Conservation (phyloP, 495 filamentous ascomycete species). For the Lentithecium fluviatile region DNA sequence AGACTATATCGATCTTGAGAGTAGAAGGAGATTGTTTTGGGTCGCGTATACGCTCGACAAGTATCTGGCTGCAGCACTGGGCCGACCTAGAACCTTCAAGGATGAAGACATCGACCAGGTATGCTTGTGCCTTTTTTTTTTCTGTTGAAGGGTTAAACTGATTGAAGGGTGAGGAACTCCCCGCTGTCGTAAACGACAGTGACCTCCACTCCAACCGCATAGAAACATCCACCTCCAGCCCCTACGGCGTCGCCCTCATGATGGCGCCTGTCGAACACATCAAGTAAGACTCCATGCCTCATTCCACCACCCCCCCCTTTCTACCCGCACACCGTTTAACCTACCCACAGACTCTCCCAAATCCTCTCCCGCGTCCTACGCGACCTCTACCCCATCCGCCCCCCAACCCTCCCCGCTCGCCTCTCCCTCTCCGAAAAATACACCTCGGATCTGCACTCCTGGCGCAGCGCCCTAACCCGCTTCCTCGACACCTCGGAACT, state of each 20-base stretch:
- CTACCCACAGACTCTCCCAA: constrained; percentile 9
- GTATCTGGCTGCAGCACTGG: constrained; percentile 40
- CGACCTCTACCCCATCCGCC: constrained; percentile 26
- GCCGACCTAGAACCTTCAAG: constrained; percentile 39
- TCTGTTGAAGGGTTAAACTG: too few relatives aligned
- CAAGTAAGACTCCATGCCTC: constrained; percentile 2
- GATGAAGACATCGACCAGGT: constrained; percentile 41
- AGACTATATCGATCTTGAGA: constrained; percentile 43
- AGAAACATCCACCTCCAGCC: constrained; percentile 3
- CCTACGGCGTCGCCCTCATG: constrained; percentile 8
- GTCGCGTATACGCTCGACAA: constrained; percentile 40
- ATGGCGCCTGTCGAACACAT: constrained; percentile 28
- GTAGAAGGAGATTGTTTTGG: constrained; percentile 41
- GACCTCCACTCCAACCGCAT: constrained; percentile 36
- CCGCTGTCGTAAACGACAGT: constrained; percentile 41
- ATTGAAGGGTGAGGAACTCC: too few relatives aligned
- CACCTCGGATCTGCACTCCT: constrained; percentile 10
- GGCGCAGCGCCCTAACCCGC: constrained; percentile 19
- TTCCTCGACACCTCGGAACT: constrained; percentile 23
- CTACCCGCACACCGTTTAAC: neutral
- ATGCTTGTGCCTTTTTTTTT: too few relatives aligned
- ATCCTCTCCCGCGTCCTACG: constrained; percentile 17
- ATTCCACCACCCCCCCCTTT: neutral
- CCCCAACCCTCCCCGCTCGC: constrained; percentile 16
- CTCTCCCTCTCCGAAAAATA: constrained; percentile 24